phyloP scores from a whole-genome alignment of 1,284 basidiomycete genomes.

The Sporisorium sorghi region DNA sequence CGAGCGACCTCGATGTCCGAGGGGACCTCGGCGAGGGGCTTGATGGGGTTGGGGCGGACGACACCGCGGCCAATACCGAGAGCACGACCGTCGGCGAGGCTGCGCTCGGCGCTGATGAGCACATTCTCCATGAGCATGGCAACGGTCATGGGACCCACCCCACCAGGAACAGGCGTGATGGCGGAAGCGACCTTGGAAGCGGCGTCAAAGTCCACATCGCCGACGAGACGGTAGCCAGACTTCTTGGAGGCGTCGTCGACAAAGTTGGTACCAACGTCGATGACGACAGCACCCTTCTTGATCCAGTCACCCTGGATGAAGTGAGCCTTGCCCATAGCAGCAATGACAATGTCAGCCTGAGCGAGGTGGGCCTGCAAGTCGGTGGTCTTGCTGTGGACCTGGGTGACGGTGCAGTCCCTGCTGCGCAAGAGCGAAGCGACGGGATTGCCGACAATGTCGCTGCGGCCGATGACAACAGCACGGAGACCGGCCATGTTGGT shows the following conservation, averaged over 20 bases:
- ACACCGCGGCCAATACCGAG: conserved; percentile 76
- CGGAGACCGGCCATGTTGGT: conserved; percentile 73
- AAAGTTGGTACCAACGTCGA: conserved; percentile 91
- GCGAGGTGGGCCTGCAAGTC: conserved; percentile 80
- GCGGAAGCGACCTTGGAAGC: conserved; percentile 82
- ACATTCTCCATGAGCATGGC: conserved; percentile 99
- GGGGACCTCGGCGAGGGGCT: conserved; percentile 81
- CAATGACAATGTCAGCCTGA: conserved; percentile 89
- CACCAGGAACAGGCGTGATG: conserved; percentile 94
- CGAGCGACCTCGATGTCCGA: conserved; percentile 93
- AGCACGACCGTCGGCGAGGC: conserved; percentile 76
- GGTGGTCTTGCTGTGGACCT: conserved; percentile 91
- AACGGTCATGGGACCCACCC: conserved; percentile 99
- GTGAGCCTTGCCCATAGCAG: conserved; percentile 91
- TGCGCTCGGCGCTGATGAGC: conserved; percentile 80
- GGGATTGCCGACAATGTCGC: conserved; percentile 97
- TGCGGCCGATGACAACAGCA: conserved; percentile 93
- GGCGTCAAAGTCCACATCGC: conserved; percentile 89
- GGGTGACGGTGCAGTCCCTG: conserved; percentile 94
- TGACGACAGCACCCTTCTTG: conserved; percentile 82
- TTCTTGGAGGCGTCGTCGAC: conserved; percentile 86
- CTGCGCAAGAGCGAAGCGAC: conserved; percentile 89
- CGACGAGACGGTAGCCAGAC: conserved; percentile 93
- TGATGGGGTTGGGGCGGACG: conserved; percentile 82
- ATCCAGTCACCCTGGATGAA: conserved; percentile 94